Percentiles rank a stretch among this genome's conserved stretches.
These are phyloP conservation scores for Oryza meridionalis DNA, from an alignment of 176 grass and related monocot species.

Conservation along the genomic window DNA sequence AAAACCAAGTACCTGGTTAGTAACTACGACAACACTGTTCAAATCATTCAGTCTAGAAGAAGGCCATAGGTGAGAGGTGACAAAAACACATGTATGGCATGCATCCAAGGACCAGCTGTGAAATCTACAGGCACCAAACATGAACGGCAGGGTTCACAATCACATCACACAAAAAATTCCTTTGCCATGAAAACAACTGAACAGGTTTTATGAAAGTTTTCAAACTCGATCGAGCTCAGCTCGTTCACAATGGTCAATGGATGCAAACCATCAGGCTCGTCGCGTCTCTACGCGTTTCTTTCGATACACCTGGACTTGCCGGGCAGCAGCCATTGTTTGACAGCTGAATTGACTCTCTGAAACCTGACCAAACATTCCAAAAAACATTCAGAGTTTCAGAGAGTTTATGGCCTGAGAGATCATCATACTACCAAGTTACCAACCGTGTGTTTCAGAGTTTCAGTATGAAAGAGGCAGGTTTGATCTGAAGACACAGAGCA, in stretches of 20 bases:
- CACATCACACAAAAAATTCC: not conserved
- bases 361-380: not conserved
- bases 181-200: not conserved
- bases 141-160: not conserved
- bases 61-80: not conserved
- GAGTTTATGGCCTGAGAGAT: too few species aligned
- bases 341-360: not conserved
- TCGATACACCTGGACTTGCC: not conserved
- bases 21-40: not conserved
- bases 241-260: not conserved
- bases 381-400: not conserved
- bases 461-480: not conserved
- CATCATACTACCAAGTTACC: too few species aligned
- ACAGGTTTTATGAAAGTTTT: not conserved
- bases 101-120: not conserved
- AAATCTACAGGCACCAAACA: constrained; percentile 26
- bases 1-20: not conserved
- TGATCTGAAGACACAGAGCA: not conserved
- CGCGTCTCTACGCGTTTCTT: not conserved
- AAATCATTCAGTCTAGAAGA: not conserved
- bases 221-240: not conserved
- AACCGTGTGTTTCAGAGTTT: too few species aligned
- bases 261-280: not conserved
- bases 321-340: not conserved
- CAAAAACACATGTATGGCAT: constrained; percentile 26